Conservation (phyloP, 129 eudicot genomes). For the Kitagawia praeruptora region DNA sequence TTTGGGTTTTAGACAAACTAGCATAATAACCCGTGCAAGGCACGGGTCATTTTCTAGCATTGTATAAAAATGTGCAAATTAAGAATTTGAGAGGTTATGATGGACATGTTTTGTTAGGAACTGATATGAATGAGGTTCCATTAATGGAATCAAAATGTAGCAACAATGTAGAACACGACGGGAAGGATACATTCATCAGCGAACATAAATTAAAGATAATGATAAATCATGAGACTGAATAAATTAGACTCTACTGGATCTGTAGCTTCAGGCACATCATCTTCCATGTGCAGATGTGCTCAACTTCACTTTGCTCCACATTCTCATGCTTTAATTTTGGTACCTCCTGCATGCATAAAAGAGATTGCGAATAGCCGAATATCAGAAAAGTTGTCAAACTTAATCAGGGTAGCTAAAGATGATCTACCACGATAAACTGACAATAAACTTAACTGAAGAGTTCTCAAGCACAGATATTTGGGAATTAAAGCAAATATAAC, state of each 20-base stretch:
- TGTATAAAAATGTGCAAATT: too few relatives aligned
- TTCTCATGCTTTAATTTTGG: conserved; percentile 23
- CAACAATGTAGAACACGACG: too few relatives aligned
- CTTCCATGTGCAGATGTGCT: conserved; percentile 13
- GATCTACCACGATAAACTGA: neutral
- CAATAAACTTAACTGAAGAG: neutral
- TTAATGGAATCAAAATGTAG: too few relatives aligned
- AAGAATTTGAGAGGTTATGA: too few relatives aligned
- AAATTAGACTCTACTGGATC: conserved; percentile 39
- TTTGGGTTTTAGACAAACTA: too few relatives aligned
- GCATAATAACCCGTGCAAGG: too few relatives aligned
- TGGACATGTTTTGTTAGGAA: too few relatives aligned
- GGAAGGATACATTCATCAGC: too few relatives aligned
- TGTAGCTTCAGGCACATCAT: conserved; percentile 18
- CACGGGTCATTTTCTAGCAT: too few relatives aligned
- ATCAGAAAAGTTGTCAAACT: neutral
- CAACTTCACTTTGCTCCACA: conserved; percentile 19
- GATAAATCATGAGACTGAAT: too few relatives aligned
- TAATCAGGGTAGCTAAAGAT: neutral
- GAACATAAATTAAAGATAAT: too few relatives aligned
- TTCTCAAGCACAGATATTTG: neutral
- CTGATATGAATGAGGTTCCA: too few relatives aligned
- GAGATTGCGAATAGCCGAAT: neutral
- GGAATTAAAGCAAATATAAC: neutral
- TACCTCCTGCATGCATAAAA: conserved; percentile 10